Percentiles rank a stretch among this genome's conserved stretches.
Conservation (phyloP, 2,329 filamentous ascomycete species). For the Alternaria sp. region DNA sequence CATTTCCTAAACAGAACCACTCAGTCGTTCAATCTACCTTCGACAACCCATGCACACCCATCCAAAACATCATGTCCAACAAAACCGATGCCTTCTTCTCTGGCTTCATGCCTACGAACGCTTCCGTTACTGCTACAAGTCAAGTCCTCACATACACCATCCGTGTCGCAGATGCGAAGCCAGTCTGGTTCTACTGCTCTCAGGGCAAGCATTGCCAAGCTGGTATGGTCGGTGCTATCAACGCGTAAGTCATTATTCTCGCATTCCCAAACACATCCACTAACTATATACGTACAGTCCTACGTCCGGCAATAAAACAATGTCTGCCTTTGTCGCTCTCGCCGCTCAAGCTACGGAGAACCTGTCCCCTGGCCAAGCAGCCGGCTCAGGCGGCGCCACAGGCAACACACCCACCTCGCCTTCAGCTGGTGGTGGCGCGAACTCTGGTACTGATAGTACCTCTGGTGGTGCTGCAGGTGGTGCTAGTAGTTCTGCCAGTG, state of each 20-base stretch:
- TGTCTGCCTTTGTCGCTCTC: constrained; percentile 46
- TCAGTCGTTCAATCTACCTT: constrained; percentile 82
- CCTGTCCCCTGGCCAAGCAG: constrained; percentile 51
- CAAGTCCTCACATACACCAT: constrained; percentile 74
- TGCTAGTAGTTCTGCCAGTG: constrained; percentile 20
- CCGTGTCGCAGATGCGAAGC: constrained; percentile 72
- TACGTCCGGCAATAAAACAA: constrained; percentile 47
- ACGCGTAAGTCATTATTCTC: constrained; percentile 65
- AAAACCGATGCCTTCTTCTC: constrained; percentile 67
- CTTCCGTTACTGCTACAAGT: constrained; percentile 28
- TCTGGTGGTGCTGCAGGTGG: constrained; percentile 15
- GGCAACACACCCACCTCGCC: constrained; percentile 20
- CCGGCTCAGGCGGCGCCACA: constrained; percentile 26
- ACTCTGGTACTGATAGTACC: constrained; percentile 15
- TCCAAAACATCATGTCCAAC: constrained; percentile 56
- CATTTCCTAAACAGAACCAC: constrained; percentile 66
- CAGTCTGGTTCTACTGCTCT: constrained; percentile 82
- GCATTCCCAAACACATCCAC: neutral
- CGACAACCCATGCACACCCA: constrained; percentile 73
- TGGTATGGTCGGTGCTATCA: constrained; percentile 81
- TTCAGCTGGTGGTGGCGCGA: constrained; percentile 13
- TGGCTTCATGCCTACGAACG: constrained; percentile 70
- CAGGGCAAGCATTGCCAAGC: constrained; percentile 77
- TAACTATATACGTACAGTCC: constrained; percentile 35
- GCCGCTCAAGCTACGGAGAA: constrained; percentile 53